These are phyloP conservation scores for Solanum sitiens DNA, from an alignment of 257 asterid species.

Conservation along the genomic window DNA sequence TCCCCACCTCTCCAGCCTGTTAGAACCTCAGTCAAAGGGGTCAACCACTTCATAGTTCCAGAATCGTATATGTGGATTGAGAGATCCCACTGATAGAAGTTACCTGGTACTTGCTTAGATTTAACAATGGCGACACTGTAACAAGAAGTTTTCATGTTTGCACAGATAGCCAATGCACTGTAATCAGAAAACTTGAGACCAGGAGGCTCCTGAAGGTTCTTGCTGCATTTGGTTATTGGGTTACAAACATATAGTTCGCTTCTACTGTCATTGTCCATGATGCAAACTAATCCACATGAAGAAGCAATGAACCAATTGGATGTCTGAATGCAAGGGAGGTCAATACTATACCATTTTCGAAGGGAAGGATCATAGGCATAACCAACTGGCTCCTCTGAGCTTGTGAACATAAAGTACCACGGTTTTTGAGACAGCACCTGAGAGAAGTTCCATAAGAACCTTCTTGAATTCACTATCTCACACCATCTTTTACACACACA, in stretches of 20 bases:
- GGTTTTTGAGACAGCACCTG: constrained; percentile 50
- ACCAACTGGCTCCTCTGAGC: constrained; percentile 81
- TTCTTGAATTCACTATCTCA: constrained; percentile 57
- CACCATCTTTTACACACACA: constrained; percentile 82
- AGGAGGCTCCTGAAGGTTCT: constrained; percentile 44
- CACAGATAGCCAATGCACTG: constrained; percentile 65
- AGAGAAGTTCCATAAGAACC: constrained; percentile 60
- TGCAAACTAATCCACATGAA: constrained; percentile 71
- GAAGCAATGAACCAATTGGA: constrained; percentile 76
- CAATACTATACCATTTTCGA: constrained; percentile 67
- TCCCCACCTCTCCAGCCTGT: constrained; percentile 93
- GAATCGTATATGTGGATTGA: constrained; percentile 71
- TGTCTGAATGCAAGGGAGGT: constrained; percentile 68
- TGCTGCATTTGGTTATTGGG: constrained; percentile 53
- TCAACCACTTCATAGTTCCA: constrained; percentile 40
- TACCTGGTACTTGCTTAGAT: constrained; percentile 78
- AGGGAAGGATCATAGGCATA: constrained; percentile 72
- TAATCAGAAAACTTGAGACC: constrained; percentile 67
- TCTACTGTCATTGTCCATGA: constrained; percentile 79
- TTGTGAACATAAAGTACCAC: constrained; percentile 96
- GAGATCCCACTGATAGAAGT: constrained; percentile 78
- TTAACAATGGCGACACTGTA: constrained; percentile 54
- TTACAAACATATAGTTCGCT: constrained; percentile 67
- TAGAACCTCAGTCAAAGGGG: constrained; percentile 45
- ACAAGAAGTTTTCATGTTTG: constrained; percentile 17